Evolutionary conservation across 306 rosid genomes (phyloP).

Genomic region (Alnus rubra): DNA sequence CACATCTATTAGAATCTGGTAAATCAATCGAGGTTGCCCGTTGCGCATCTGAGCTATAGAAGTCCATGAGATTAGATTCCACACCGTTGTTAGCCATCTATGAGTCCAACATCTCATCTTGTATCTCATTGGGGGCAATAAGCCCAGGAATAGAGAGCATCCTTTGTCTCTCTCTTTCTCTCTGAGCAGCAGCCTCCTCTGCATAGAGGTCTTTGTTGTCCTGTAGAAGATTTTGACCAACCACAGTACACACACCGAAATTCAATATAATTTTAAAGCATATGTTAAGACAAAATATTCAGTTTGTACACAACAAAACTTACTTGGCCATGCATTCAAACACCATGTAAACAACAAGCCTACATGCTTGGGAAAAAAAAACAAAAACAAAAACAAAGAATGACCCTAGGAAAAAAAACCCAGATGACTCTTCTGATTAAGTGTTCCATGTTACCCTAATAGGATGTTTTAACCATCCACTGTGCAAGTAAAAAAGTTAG

Average conservation of each 20-base stretch:
- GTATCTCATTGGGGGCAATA: conserved; percentile 94
- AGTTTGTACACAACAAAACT: not conserved
- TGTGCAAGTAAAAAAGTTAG: not conserved
- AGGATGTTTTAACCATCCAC: not conserved
- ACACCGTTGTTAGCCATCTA: conserved; percentile 35
- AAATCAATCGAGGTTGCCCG: conserved; percentile 42
- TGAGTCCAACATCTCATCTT: conserved; percentile 96
- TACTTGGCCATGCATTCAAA: not conserved
- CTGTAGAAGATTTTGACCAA: conserved; percentile 43
- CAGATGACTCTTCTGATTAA: not conserved
- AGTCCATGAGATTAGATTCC: conserved; percentile 40
- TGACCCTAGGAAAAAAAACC: not conserved
- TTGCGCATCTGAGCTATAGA: conserved; percentile 35
- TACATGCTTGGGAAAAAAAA: not conserved
- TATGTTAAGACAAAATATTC: not conserved
- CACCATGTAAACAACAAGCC: not conserved
- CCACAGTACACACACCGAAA: too few species aligned
- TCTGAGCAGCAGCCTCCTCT: conserved; percentile 96
- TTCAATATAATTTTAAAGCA: not conserved
- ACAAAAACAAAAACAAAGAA: too few species aligned
- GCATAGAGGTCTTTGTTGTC: conserved; percentile 97
- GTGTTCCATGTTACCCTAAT: not conserved
- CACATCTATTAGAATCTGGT: conserved; percentile 34
- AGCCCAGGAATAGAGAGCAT: conserved; percentile 98
- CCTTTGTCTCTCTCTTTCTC: conserved; percentile 90